phyloP scores from a whole-genome alignment of 108 stramenopile genomes.

The Parmales sp. region DNA sequence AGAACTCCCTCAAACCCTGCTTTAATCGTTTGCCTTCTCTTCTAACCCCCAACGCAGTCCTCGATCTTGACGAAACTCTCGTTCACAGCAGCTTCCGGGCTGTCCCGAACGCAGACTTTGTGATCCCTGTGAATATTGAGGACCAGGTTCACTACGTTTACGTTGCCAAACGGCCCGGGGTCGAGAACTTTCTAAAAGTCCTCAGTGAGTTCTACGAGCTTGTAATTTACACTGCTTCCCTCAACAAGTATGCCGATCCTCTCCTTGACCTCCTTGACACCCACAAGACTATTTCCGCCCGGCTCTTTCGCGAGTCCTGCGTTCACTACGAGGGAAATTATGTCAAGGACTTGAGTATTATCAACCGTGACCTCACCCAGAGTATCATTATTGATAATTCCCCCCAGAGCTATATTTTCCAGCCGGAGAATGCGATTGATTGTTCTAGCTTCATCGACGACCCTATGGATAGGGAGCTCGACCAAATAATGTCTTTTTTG shows the following conservation, averaged over 20 bases:
- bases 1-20: too few relatives aligned
- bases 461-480: constrained; percentile 77
- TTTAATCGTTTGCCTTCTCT: too few relatives aligned
- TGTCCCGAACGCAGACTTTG: constrained; percentile 86
- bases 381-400: constrained; percentile 96
- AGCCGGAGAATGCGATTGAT: constrained; percentile 96
- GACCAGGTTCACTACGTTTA: constrained; percentile 93
- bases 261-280: constrained; percentile 89
- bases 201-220: constrained; percentile 94
- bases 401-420: constrained; percentile 89
- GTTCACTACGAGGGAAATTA: constrained; percentile 94
- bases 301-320: constrained; percentile 95
- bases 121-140: constrained; percentile 96
- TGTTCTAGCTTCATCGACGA: constrained; percentile 93
- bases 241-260: constrained; percentile 95
- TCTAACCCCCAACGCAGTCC: too few relatives aligned
- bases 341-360: constrained; percentile 83
- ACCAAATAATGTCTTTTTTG: constrained; percentile 83
- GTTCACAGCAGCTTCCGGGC: constrained; percentile 95
- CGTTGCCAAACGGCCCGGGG: constrained; percentile 91
- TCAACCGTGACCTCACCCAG: constrained; percentile 71
- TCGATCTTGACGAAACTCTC: too few relatives aligned
- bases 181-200: constrained; percentile 86
- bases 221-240: constrained; percentile 92
- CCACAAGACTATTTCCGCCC: constrained; percentile 57